Conservation (phyloP, 495 filamentous ascomycete genomes). For the Xylaria flabelliformis region DNA sequence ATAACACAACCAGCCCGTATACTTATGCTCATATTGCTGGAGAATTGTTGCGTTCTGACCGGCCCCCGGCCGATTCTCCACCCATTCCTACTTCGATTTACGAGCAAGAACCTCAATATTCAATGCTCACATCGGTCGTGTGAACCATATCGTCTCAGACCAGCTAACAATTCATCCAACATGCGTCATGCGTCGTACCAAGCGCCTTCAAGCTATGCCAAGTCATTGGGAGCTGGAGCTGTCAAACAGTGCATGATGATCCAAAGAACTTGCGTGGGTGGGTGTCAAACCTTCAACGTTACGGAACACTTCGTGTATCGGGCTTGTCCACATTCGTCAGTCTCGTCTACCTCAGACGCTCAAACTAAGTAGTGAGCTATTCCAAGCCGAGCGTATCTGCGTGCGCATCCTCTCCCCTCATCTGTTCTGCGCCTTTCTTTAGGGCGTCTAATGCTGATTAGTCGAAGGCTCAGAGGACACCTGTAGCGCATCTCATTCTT, state of each 20-base stretch:
- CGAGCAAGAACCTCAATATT: not conserved
- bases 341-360: slow-evolving; percentile 16
- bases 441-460: slow-evolving; percentile 6
- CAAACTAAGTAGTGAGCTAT: not conserved
- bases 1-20: not conserved
- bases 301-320: slow-evolving; percentile 26
- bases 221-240: not conserved
- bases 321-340: slow-evolving; percentile 16
- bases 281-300: slow-evolving; percentile 12
- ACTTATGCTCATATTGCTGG: not conserved
- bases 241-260: slow-evolving; percentile 18
- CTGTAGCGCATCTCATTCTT: not conserved
- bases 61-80: not conserved
- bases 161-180: not conserved
- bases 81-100: not conserved
- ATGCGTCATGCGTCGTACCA: not conserved
- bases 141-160: not conserved
- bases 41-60: not conserved
- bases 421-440: slow-evolving; percentile 13
- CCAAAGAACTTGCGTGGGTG: slow-evolving; percentile 2
- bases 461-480: slow-evolving; percentile 8
- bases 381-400: slow-evolving; percentile 7
- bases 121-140: not conserved
- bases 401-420: not conserved
- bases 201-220: not conserved